phyloP scores from a whole-genome alignment of 345 rosid genomes.

The Combretum micranthum region DNA sequence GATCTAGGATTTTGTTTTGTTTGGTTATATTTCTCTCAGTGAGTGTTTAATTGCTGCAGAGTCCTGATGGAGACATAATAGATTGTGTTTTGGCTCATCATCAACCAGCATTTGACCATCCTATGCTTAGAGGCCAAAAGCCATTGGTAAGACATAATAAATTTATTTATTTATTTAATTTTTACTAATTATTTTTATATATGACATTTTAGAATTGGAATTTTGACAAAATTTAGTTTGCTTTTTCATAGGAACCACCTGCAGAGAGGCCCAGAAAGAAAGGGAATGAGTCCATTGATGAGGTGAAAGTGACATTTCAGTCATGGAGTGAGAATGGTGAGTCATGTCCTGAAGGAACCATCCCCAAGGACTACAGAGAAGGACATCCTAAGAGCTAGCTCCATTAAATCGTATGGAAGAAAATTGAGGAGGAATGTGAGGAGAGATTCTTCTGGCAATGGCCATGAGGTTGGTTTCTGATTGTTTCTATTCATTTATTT shows the following conservation, averaged over 20 bases:
- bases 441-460: slow-evolving; percentile 76
- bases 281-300: slow-evolving; percentile 31
- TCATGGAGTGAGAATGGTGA: slow-evolving; percentile 73
- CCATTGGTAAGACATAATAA: slow-evolving; percentile 41
- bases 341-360: slow-evolving; percentile 77
- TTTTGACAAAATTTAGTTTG: too few species aligned
- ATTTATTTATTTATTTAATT: neutral
- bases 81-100: slow-evolving; percentile 82
- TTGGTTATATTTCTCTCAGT: neutral
- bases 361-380: slow-evolving; percentile 73
- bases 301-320: slow-evolving; percentile 41
- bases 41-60: slow-evolving; percentile 32
- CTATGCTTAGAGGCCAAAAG: slow-evolving; percentile 62
- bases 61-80: slow-evolving; percentile 92
- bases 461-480: slow-evolving; percentile 70
- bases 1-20: neutral
- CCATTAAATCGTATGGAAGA: slow-evolving; percentile 64
- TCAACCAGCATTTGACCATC: slow-evolving; percentile 97
- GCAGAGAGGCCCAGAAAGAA: slow-evolving; percentile 44
- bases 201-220: slow-evolving; percentile 1
- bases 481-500: neutral
- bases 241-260: slow-evolving; percentile 51
- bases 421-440: slow-evolving; percentile 54
- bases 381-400: slow-evolving; percentile 70
- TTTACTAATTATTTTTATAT: neutral